Percentiles rank a stretch among this genome's conserved stretches.
Evolutionary conservation across 1,284 basidiomycete species (phyloP).

Genomic region (Ceratorhiza oryzae-sativae): DNA sequence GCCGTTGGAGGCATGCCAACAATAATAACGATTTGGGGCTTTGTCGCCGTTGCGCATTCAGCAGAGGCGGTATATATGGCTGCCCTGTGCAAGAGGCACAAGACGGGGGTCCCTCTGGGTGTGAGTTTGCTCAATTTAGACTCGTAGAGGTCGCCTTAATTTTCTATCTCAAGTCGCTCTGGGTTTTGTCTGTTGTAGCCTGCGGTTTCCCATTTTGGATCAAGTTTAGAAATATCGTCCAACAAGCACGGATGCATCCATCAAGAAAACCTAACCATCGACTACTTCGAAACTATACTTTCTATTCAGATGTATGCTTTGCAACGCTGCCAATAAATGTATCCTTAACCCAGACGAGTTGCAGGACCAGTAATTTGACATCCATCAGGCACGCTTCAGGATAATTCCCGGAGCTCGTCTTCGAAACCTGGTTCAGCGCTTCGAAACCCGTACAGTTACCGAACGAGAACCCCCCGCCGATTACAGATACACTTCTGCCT

Average conservation of each 20-base stretch:
- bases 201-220: conserved; percentile 63
- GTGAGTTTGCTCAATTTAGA: conserved; percentile 54
- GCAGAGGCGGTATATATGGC: conserved; percentile 64
- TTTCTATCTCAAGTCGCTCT: conserved; percentile 47
- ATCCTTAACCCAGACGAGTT: neutral
- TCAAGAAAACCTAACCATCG: conserved; percentile 63
- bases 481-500: neutral
- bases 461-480: neutral
- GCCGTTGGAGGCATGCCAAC: conserved; percentile 43
- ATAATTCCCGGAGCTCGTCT: neutral
- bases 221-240: conserved; percentile 63
- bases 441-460: neutral
- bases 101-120: conserved; percentile 59
- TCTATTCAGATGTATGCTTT: neutral
- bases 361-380: neutral
- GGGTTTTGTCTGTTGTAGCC: conserved; percentile 59
- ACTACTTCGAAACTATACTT: neutral
- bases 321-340: neutral
- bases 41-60: conserved; percentile 53
- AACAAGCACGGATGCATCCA: conserved; percentile 71
- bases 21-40: conserved; percentile 49
- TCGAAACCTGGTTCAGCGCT: neutral
- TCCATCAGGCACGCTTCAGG: neutral
- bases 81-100: conserved; percentile 62
- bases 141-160: conserved; percentile 27